Percentiles rank a stretch among this genome's conserved stretches.
Evolutionary conservation across 2,329 filamentous ascomycete species (phyloP).

Genomic region (Drechslerella dactyloides): DNA sequence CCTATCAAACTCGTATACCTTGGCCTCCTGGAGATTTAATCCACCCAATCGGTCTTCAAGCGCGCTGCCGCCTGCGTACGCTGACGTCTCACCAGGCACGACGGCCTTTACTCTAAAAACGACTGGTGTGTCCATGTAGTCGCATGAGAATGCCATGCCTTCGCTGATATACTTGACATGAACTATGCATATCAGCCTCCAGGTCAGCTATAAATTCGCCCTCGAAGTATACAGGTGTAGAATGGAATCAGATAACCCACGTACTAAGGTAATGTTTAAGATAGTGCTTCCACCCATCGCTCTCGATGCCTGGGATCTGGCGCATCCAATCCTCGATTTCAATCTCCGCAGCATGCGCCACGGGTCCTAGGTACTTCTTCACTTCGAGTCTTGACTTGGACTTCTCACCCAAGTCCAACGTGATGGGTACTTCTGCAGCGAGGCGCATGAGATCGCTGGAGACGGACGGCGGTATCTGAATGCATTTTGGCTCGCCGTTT

Average conservation of each 20-base stretch:
- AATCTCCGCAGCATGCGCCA: conserved; percentile 50
- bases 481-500: conserved; percentile 42
- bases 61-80: not conserved
- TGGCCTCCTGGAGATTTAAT: conserved; percentile 27
- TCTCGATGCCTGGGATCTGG: conserved; percentile 36
- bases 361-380: conserved; percentile 51
- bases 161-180: conserved; percentile 31
- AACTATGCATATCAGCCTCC: conserved; percentile 4
- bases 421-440: conserved; percentile 5
- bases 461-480: conserved; percentile 37
- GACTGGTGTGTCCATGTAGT: conserved; percentile 31
- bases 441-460: conserved; percentile 33
- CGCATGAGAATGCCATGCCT: conserved; percentile 32
- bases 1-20: conserved; percentile 34
- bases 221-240: not conserved
- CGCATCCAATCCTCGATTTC: conserved; percentile 51
- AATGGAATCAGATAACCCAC: conserved; percentile 33
- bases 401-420: conserved; percentile 42
- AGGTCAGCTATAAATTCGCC: conserved; percentile 13
- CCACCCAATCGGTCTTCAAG: conserved; percentile 15
- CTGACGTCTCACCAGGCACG: conserved; percentile 17
- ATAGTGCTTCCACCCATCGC: conserved; percentile 54
- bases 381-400: conserved; percentile 52
- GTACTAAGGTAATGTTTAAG: conserved; percentile 54
- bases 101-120: conserved; percentile 34